A percentile compares a stretch with the other conserved stretches of the same genome.
Conservation (phyloP, 371 early-diverging fungal species). For the Smittium mucronatum region DNA sequence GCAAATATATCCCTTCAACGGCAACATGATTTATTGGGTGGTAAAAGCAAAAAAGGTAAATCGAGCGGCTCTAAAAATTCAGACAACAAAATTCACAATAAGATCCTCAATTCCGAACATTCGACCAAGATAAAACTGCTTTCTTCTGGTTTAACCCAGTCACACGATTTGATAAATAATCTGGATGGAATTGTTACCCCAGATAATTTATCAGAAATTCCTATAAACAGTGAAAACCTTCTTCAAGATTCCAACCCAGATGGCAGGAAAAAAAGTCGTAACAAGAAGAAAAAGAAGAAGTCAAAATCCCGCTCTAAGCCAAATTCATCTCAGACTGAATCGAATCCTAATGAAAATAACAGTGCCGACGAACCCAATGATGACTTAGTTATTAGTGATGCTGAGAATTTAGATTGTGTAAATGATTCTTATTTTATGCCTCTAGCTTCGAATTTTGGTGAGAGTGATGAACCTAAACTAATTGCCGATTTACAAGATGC, state of each 20-base stretch:
- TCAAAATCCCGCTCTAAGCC: background rate
- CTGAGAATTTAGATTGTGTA: background rate
- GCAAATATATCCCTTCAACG: constrained; percentile 52
- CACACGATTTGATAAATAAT: background rate
- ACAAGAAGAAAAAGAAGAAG: background rate
- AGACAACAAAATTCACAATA: background rate
- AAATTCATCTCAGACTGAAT: background rate
- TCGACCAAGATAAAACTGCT: background rate
- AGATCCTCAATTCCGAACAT: background rate
- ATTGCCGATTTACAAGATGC: background rate
- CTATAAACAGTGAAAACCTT: background rate
- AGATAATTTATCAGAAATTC: background rate
- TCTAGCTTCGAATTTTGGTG: background rate
- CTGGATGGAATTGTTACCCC: background rate
- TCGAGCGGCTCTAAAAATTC: background rate
- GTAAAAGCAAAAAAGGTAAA: constrained; percentile 1
- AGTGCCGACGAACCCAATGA: background rate
- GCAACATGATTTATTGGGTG: constrained; percentile 45
- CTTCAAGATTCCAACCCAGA: background rate
- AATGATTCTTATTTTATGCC: background rate
- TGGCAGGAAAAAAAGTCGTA: background rate
- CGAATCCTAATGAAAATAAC: background rate
- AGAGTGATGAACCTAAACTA: background rate
- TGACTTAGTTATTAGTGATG: background rate
- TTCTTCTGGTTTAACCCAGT: background rate